phyloP scores from a whole-genome alignment of 208 protist species.

The Leishmania tarentolae region DNA sequence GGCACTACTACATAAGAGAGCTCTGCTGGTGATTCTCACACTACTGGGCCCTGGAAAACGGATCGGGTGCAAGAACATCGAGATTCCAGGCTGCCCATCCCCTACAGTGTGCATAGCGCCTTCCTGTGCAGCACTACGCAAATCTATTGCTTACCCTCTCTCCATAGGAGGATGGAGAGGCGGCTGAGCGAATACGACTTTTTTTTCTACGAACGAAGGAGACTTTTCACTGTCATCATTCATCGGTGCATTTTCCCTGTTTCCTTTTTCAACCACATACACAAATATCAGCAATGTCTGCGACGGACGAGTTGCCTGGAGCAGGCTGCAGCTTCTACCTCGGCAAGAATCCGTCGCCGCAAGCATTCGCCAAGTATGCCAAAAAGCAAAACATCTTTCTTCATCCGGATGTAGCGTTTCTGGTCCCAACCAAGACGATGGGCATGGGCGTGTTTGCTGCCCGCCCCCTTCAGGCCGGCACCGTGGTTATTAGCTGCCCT shows the following conservation, averaged over 20 bases:
- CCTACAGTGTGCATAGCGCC: neutral
- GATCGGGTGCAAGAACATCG: neutral
- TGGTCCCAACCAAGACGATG: constrained; percentile 87
- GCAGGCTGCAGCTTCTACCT: constrained; percentile 29
- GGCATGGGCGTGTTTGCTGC: constrained; percentile 79
- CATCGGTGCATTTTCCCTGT: neutral
- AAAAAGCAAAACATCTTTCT: constrained; percentile 83
- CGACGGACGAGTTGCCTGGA: neutral
- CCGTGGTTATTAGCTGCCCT: constrained; percentile 81
- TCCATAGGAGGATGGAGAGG: neutral
- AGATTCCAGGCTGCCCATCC: neutral
- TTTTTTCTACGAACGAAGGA: neutral
- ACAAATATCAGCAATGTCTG: neutral
- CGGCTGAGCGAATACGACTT: neutral
- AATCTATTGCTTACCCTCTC: neutral
- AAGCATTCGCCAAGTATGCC: constrained; percentile 65
- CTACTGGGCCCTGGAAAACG: neutral
- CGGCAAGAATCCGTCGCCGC: constrained; percentile 56
- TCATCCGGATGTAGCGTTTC: constrained; percentile 82
- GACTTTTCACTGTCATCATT: neutral
- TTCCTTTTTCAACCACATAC: neutral
- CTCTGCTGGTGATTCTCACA: neutral
- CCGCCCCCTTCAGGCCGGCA: constrained; percentile 47
- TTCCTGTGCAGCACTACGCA: neutral
- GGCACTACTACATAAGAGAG: neutral